Evolutionary conservation across 768 basidiomycete species (phyloP), one percentile per base, ranked within the genome.

Genomic region (Gloeopeniophorella convolvens): DNA sequence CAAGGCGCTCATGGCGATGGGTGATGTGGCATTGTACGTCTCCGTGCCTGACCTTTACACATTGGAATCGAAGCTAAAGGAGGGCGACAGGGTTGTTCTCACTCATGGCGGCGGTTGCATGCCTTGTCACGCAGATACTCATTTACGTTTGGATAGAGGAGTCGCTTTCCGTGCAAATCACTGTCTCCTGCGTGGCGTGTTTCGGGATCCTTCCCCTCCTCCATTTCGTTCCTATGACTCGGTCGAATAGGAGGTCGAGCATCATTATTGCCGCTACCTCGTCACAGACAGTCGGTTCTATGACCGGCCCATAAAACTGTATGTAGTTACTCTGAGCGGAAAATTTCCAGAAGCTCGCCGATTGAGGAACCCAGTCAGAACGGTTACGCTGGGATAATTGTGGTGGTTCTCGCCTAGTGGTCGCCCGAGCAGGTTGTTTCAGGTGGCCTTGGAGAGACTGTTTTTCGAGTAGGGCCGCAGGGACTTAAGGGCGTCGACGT

Each of bases 11-110:
- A 30, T 50, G 49, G 49, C 49, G 49, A 4, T 50, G 49, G 49
- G 24, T 50, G 27, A 50, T 50, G 49, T 50, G 49, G 49, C 49
- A 50, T 23, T 50, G 49, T 50, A 43, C 12, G 42, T 44, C 27
- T 13, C 33, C 26, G 1, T 31, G 9, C 1, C 9, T 5, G 13
- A 5, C 15, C 12, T 5, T 0, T 5, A 23, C 31, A 18, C 2
- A 16, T 20, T 10, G 23, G 30, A 16, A n/a, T 13, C 5, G 16
- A 11, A 11, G 15, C 34, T 23, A 24, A 24, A 34, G 4, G 21
- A 7, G 6, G 5, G 26, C 26, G 35, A 31, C 34, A 50, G 49
- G 49, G 49, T 13, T 50, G 5, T 37, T 50, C 23, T 43, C 49
- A n/a, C 49, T 50, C 33, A 18, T 18, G 13, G 49, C 42, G 6